phyloP scores from a whole-genome alignment of 352 stramenopile genomes.

The Pythium aristosporum region DNA sequence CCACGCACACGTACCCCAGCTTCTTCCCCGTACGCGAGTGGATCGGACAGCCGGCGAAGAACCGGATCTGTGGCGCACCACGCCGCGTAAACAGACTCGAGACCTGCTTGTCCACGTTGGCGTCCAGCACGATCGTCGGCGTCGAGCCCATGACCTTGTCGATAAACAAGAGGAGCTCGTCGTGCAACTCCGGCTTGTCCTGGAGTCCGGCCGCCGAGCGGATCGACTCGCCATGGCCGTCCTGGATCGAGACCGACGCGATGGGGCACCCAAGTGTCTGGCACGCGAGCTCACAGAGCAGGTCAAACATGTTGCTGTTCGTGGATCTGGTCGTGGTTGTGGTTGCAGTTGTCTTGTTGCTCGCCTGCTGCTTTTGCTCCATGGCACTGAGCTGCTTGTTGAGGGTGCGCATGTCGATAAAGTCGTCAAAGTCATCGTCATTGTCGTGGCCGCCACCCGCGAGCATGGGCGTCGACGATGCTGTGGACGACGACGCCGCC shows the following conservation, averaged over 20 bases:
- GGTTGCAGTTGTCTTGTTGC: background rate
- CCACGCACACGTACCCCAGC: slow-evolving; percentile 77
- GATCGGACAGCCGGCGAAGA: slow-evolving; percentile 78
- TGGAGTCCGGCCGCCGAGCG: slow-evolving; percentile 51
- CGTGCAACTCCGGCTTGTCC: slow-evolving; percentile 47
- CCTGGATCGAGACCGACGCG: slow-evolving; percentile 68
- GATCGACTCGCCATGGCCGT: slow-evolving; percentile 49
- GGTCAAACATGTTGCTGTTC: slow-evolving; percentile 77
- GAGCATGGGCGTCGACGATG: slow-evolving; percentile 32
- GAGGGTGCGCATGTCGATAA: slow-evolving; percentile 51
- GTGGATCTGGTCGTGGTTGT: slow-evolving; percentile 20
- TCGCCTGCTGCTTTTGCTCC: slow-evolving; percentile 48
- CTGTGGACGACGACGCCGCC: slow-evolving; percentile 29
- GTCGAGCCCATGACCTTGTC: slow-evolving; percentile 81
- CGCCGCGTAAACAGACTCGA: slow-evolving; percentile 51
- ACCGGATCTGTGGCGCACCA: slow-evolving; percentile 49
- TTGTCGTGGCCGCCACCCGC: slow-evolving; percentile 23
- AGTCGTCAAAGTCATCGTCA: slow-evolving; percentile 59
- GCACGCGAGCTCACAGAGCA: slow-evolving; percentile 78
- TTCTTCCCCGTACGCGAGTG: slow-evolving; percentile 69
- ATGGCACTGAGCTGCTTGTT: slow-evolving; percentile 58
- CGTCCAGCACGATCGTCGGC: slow-evolving; percentile 70
- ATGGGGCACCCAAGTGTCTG: slow-evolving; percentile 82
- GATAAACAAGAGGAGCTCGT: slow-evolving; percentile 64
- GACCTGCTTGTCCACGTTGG: slow-evolving; percentile 68